Conservation (phyloP, 2,329 filamentous ascomycete species). For the Aspergillus pseudotamarii region DNA sequence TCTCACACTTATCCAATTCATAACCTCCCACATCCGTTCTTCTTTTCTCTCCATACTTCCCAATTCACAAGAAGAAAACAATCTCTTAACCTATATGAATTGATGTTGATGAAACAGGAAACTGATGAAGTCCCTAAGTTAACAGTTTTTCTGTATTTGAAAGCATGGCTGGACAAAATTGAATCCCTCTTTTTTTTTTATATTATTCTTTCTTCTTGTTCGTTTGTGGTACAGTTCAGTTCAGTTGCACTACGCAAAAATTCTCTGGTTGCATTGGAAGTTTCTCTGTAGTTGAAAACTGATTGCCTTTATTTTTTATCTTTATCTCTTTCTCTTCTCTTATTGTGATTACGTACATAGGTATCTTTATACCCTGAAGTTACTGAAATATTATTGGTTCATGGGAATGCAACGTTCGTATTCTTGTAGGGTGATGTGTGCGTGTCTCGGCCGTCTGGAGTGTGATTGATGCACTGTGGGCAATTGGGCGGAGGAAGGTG, state of each 20-base stretch:
- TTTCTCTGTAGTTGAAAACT: conserved; percentile 1
- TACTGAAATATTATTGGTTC: background rate
- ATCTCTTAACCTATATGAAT: background rate
- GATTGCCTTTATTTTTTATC: background rate
- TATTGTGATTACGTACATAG: conserved; percentile 1
- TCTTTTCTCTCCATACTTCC: background rate
- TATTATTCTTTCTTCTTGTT: too few relatives aligned
- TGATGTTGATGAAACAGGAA: conserved; percentile 7
- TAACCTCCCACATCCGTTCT: background rate
- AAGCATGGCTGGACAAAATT: conserved; percentile 6
- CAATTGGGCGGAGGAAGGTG: too few relatives aligned
- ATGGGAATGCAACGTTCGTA: background rate
- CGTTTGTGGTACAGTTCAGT: background rate
- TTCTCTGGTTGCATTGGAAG: background rate
- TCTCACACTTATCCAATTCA: background rate
- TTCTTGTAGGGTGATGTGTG: background rate
- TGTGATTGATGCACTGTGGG: too few relatives aligned
- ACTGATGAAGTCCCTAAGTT: background rate
- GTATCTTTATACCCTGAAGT: conserved; percentile 16
- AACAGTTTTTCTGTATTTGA: background rate
- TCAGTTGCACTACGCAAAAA: background rate
- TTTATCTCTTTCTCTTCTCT: background rate
- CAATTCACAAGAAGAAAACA: background rate
- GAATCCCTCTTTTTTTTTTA: background rate
- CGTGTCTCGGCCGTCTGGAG: background rate